Evolutionary conservation across 495 filamentous ascomycete genomes (phyloP).

Genomic region (Hypoxylon lienhwacheense): DNA sequence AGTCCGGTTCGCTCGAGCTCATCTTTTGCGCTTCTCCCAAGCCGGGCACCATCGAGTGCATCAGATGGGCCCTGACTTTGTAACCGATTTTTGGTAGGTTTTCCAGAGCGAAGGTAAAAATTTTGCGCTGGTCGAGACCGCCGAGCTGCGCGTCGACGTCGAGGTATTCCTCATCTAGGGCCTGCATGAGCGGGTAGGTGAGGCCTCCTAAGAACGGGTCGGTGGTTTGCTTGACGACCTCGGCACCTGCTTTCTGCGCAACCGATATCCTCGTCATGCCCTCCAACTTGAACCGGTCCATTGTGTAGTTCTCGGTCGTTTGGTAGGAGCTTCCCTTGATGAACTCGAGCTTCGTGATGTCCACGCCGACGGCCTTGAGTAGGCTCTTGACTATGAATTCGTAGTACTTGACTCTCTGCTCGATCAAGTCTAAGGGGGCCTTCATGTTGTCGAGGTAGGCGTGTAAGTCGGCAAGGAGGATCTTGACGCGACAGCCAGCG

Average conservation of each 20-base stretch:
- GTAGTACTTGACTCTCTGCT: constrained; percentile 75
- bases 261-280: constrained; percentile 65
- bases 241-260: constrained; percentile 83
- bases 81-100: constrained; percentile 72
- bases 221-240: constrained; percentile 87
- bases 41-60: constrained; percentile 90
- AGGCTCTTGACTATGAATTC: constrained; percentile 63
- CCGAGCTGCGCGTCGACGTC: constrained; percentile 80
- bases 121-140: constrained; percentile 84
- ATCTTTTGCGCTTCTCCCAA: constrained; percentile 75
- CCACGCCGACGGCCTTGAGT: constrained; percentile 69
- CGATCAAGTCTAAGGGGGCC: constrained; percentile 85
- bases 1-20: constrained; percentile 62
- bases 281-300: constrained; percentile 71
- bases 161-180: constrained; percentile 88
- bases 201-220: constrained; percentile 76
- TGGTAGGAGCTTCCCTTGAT: constrained; percentile 87
- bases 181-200: constrained; percentile 87
- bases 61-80: constrained; percentile 74
- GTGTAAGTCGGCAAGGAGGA: constrained; percentile 83
- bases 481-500: constrained; percentile 78
- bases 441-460: constrained; percentile 83
- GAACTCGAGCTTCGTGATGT: constrained; percentile 78
- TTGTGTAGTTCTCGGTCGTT: constrained; percentile 64
- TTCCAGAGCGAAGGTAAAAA: constrained; percentile 81